Base-by-base conservation (phyloP, 768 basidiomycete genomes). In the Trametopsis cervina region DNA sequence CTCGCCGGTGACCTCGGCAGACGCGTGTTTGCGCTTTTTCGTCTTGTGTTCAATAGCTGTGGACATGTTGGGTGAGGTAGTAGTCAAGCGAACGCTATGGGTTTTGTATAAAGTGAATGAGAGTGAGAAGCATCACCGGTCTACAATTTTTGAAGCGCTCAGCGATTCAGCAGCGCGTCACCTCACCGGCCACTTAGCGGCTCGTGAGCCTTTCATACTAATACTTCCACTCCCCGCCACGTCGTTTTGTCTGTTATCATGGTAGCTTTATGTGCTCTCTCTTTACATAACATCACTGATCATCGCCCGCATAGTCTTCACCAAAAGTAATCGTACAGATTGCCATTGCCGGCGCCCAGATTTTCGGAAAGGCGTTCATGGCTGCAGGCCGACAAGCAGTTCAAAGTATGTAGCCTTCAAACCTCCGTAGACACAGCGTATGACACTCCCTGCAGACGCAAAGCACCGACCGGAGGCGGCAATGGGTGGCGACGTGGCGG, bases 311-410 rank as follows among this genome's bases (percentile, higher is more conserved):
- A 23, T 56, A 93, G 92, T 80, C 90, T 36, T 83, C 79, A n/a
- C 89, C 89, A 45, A 84, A 71, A 68, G 72, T 78, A 52, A 69
- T 94, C 41, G 74, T 89, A 9, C 89, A 92, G 61, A 91, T 95
- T 49, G 65, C 89, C 36, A 59, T 91, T 17, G 77, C 83, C 20
- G 86, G 89, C 18, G 71, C 76, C 22, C 83, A 81, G 65, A 93
- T 93, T 56, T 68, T 98, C 44, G 93, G 96, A 47, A 94, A 86
- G 68, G 96, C 96, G 37, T 80, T 98, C 46, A 70, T 76, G 26
- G 93, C 92, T 61, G 96, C 94, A 2, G 90, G 90, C 29, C 74
- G 77, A 57, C 96, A 99, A 65, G 95, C 94, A 10, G 81, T 87
- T 37, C 85, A 90, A 75, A 99, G 96, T 98, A 63, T 59, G 85